Base-by-base conservation (phyloP, 2,329 filamentous ascomycete genomes). In the Talaromyces amestolkiae region DNA sequence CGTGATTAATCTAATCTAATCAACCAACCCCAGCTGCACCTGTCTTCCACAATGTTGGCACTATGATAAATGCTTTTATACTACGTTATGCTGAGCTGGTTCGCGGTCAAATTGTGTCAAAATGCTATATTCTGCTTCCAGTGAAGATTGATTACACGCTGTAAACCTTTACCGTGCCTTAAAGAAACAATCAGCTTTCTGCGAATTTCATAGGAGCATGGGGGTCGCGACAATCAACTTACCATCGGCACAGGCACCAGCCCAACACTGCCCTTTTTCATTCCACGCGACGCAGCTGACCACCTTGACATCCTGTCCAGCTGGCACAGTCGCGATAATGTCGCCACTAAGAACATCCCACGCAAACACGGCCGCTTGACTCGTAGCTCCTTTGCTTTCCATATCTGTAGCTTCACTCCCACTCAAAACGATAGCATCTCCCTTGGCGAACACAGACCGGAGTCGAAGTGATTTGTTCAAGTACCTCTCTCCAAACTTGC, bases 321-420 rank as follows among this genome's bases (percentile, higher is more conserved):
- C 75, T 53, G 74, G 70, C 15, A 97, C 78, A 69, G 82, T 86
- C 37, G 90, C 86, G 65, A 87, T 82, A 60, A 91, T 75, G 63
- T 88, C 85, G 1, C 92, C 93, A 6, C 85, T 89, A 63, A 97
- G 76, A 22, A 96, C 80, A 79, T 97, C 93, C 94, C 94, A 98
- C 1, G 87, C 91, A 69, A 80, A 79, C 3, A 78, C 72, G 61
- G 70, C 70, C 3, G 77, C 77, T 49, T 77, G 70, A 2, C 61
- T 65, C 8, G 43, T 49, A 10, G 47, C 62, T 24, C 67, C 68
- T 1, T 66, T 68, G 58, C 72, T 69, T 24, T 66, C 66, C 54
- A 66, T 64, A 61, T 68, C 65, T 13, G 59, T 68, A 13, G 85
- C 83, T 77, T 97, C 93, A 72, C 93, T 92, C 8, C 94, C 94